phyloP scores from a whole-genome alignment of 495 filamentous ascomycete species.

The Corynascus novoguineensis region DNA sequence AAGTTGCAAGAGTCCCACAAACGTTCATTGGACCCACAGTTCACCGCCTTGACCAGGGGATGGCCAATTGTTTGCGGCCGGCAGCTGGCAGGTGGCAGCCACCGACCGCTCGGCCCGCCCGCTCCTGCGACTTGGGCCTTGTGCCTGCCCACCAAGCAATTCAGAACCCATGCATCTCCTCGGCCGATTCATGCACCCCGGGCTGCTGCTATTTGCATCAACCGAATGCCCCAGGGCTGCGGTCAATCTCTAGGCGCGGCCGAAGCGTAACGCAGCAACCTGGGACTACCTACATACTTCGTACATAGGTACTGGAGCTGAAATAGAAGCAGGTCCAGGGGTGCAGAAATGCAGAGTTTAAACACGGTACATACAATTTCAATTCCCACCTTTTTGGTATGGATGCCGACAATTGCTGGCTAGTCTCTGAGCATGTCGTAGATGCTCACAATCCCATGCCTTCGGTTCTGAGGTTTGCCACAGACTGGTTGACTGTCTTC shows the following conservation, averaged over 20 bases:
- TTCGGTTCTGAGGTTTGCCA: neutral
- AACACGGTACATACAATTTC: no score
- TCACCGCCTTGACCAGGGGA: neutral
- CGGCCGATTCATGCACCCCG: slow-evolving; percentile 1
- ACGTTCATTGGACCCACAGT: slow-evolving; percentile 4
- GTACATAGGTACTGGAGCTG: no score
- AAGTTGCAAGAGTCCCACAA: slow-evolving; percentile 11
- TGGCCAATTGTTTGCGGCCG: slow-evolving; percentile 16
- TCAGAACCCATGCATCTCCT: neutral
- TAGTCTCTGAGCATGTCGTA: neutral
- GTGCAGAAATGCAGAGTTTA: no score
- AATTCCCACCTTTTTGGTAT: no score
- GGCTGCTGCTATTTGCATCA: neutral
- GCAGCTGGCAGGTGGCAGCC: slow-evolving; percentile 11
- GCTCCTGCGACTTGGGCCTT: no score
- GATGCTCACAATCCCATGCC: neutral
- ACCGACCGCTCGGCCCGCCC: neutral
- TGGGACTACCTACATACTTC: neutral
- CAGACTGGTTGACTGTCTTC: neutral
- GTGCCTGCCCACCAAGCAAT: no score
- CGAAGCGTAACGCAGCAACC: neutral
- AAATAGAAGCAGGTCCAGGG: no score
- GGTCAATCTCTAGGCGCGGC: no score
- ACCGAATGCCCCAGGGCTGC: no score
- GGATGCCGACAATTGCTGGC: no score